Percentiles rank a stretch among this genome's conserved stretches.
These are phyloP conservation scores for Neonothopanus nambi DNA, from an alignment of 1,284 basidiomycete genomes.

Conservation along the genomic window DNA sequence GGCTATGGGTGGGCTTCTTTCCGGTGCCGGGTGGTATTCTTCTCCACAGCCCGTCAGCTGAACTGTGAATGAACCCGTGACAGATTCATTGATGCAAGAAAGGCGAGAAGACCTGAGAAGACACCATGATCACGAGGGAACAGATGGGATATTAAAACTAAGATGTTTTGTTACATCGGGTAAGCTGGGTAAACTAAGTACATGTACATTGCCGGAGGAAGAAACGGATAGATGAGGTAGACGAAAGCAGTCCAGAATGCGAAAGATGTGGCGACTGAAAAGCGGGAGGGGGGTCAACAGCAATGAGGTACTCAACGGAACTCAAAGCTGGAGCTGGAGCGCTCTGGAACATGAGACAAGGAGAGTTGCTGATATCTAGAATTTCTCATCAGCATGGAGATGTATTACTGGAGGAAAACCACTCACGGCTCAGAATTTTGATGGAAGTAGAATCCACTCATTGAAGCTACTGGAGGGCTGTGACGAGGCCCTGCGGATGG, in stretches of 20 bases:
- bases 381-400: neutral
- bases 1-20: too few species aligned
- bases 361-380: slow-evolving; percentile 68
- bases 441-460: slow-evolving; percentile 94
- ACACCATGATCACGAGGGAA: too few species aligned
- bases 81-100: too few species aligned
- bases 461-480: slow-evolving; percentile 57
- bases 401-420: slow-evolving; percentile 13
- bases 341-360: slow-evolving; percentile 57
- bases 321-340: slow-evolving; percentile 61
- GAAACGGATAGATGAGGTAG: slow-evolving; percentile 5
- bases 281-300: neutral
- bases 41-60: too few species aligned
- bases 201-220: slow-evolving; percentile 14
- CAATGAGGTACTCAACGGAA: slow-evolving; percentile 49
- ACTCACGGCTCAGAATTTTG: slow-evolving; percentile 85
- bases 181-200: neutral
- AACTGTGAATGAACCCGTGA: too few species aligned
- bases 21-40: too few species aligned
- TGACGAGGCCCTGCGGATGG: slow-evolving; percentile 41
- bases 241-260: slow-evolving; percentile 2
- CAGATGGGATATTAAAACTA: too few species aligned
- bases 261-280: neutral
- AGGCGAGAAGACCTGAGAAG: too few species aligned
- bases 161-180: too few species aligned